Conservation (phyloP, 768 basidiomycete genomes). For the Pleurotus djamor region DNA sequence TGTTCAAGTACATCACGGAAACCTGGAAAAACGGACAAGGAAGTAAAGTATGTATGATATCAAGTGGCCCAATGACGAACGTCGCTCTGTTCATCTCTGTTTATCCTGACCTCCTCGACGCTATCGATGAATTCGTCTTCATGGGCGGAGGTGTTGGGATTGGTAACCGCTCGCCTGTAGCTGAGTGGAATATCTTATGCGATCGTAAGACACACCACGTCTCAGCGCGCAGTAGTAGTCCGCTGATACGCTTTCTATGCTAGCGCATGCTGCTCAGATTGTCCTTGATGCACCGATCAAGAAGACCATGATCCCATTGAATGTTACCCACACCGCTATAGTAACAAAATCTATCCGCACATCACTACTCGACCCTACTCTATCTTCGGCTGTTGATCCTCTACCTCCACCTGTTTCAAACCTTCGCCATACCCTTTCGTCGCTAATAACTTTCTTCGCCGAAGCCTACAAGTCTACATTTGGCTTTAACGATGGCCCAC, state of each 20-base stretch:
- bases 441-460: constrained; percentile 73
- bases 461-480: constrained; percentile 71
- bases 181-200: constrained; percentile 82
- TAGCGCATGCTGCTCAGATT: constrained; percentile 83
- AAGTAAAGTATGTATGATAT: constrained; percentile 63
- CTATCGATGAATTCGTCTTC: constrained; percentile 71
- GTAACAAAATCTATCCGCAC: constrained; percentile 55
- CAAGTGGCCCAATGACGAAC: constrained; percentile 86
- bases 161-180: constrained; percentile 78
- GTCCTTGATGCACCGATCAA: constrained; percentile 71
- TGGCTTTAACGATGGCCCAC: constrained; percentile 83
- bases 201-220: constrained; percentile 57
- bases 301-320: constrained; percentile 78
- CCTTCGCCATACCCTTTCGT: constrained; percentile 73
- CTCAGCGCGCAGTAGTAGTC: background rate
- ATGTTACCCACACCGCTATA: constrained; percentile 86
- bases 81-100: constrained; percentile 57
- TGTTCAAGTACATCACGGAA: constrained; percentile 51
- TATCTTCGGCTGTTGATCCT: constrained; percentile 11
- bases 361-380: constrained; percentile 42
- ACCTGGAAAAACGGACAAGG: constrained; percentile 61
- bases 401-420: constrained; percentile 35
- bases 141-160: constrained; percentile 92
- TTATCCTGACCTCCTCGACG: constrained; percentile 49
- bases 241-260: background rate